Conservation (phyloP, 495 filamentous ascomycete species). For the Lichenothelia convexa region DNA sequence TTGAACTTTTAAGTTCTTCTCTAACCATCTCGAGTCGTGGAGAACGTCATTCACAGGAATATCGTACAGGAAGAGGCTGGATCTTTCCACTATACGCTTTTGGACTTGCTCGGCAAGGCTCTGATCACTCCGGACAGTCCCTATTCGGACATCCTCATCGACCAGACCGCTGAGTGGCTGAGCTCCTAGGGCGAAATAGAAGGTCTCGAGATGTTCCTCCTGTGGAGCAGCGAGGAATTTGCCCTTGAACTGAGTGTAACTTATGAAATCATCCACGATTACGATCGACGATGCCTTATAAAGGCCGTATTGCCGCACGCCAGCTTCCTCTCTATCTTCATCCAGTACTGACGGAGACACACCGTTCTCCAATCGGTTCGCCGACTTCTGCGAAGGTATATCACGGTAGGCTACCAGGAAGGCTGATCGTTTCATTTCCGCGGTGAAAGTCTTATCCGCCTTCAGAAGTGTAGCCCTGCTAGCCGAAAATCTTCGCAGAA, state of each 20-base stretch:
- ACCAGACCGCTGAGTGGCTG: slow-evolving; percentile 38
- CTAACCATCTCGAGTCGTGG: slow-evolving; percentile 74
- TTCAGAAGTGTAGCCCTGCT: slow-evolving; percentile 49
- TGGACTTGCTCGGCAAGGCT: slow-evolving; percentile 37
- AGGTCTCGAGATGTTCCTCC: slow-evolving; percentile 67
- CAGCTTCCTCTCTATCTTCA: slow-evolving; percentile 49
- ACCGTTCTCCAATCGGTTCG: slow-evolving; percentile 17
- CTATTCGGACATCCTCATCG: slow-evolving; percentile 40
- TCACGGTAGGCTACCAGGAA: slow-evolving; percentile 71
- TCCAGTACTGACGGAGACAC: slow-evolving; percentile 30
- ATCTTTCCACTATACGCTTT: slow-evolving; percentile 67
- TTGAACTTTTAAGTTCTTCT: slow-evolving; percentile 64
- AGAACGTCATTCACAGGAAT: slow-evolving; percentile 47
- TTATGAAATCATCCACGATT: slow-evolving; percentile 71
- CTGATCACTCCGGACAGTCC: slow-evolving; percentile 34
- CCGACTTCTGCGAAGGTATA: slow-evolving; percentile 29
- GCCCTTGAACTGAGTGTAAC: slow-evolving; percentile 66
- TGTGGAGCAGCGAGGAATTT: slow-evolving; percentile 68
- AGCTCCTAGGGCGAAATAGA: slow-evolving; percentile 54
- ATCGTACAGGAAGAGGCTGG: slow-evolving; percentile 73
- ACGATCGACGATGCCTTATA: slow-evolving; percentile 50
- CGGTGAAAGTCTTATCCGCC: slow-evolving; percentile 58
- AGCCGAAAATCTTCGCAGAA: slow-evolving; percentile 60
- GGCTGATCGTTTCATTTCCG: slow-evolving; percentile 50
- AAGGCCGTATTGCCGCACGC: slow-evolving; percentile 60